These are phyloP conservation scores for Trifolium subterraneum DNA, from an alignment of 306 rosid species.

Conservation along the genomic window DNA sequence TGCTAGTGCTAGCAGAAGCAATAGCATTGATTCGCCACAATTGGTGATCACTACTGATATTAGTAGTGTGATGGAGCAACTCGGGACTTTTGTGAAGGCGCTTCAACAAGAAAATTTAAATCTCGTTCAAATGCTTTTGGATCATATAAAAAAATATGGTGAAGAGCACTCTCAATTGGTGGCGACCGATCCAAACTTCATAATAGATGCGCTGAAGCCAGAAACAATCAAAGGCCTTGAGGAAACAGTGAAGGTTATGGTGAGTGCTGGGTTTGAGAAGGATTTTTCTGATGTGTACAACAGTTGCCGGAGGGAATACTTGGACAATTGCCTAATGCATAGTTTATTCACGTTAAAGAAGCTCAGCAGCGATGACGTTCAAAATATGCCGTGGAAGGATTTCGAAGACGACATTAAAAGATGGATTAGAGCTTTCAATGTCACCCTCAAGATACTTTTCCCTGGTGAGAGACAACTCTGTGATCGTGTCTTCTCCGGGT, in stretches of 20 bases:
- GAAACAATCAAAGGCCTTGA: conserved; percentile 61
- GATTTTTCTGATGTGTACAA: conserved; percentile 60
- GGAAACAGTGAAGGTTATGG: conserved; percentile 70
- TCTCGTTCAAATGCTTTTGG: neutral
- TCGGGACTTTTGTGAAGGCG: neutral
- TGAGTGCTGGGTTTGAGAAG: conserved; percentile 63
- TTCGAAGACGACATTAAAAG: conserved; percentile 82
- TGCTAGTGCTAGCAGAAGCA: neutral
- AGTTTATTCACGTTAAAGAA: conserved; percentile 70
- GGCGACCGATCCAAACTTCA: conserved; percentile 37
- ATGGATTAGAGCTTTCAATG: conserved; percentile 76
- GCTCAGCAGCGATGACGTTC: conserved; percentile 85
- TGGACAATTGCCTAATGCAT: conserved; percentile 73
- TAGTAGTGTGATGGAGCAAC: neutral
- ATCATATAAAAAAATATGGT: neutral
- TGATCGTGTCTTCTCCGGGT: conserved; percentile 78
- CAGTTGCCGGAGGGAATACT: conserved; percentile 77
- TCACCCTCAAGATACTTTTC: conserved; percentile 74
- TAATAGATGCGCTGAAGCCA: conserved; percentile 66
- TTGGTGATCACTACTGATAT: neutral
- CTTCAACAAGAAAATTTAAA: neutral
- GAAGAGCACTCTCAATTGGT: neutral
- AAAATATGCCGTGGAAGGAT: conserved; percentile 78
- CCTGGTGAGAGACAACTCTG: conserved; percentile 86
- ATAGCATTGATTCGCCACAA: neutral